Conservation (phyloP, 2,329 filamentous ascomycete genomes). For the Sclerotinia trifoliorum region DNA sequence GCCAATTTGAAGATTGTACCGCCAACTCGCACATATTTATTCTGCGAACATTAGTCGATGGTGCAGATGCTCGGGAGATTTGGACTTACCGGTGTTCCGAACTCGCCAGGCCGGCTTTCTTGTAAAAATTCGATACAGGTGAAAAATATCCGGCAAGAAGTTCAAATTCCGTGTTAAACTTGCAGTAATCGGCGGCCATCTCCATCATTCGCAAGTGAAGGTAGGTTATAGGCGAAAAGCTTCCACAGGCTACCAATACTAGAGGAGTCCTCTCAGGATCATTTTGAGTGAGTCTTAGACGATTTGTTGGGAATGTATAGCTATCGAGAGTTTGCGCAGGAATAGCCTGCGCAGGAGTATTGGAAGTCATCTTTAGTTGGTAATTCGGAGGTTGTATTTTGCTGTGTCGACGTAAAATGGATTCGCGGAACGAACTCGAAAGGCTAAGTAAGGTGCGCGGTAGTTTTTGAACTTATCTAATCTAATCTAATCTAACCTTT, state of each 20-base stretch:
- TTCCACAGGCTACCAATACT: conserved; percentile 67
- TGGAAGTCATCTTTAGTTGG: conserved; percentile 26
- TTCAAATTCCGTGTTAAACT: conserved; percentile 75
- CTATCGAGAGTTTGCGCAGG: conserved; percentile 34
- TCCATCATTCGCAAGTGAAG: conserved; percentile 85
- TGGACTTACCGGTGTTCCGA: conserved; percentile 61
- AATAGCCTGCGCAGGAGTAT: conserved; percentile 24
- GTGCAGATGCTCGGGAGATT: too few species aligned
- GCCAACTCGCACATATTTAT: conserved; percentile 86
- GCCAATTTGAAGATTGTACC: conserved; percentile 71
- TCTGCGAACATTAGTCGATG: conserved; percentile 40
- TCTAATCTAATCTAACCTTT: too few species aligned
- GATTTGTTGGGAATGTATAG: conserved; percentile 60
- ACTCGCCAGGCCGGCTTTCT: conserved; percentile 75
- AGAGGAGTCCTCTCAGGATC: conserved; percentile 59
- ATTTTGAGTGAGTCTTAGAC: conserved; percentile 56
- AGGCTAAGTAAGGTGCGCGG: too few species aligned
- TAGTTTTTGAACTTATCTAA: too few species aligned
- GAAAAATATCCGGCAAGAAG: conserved; percentile 83
- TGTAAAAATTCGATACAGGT: conserved; percentile 63
- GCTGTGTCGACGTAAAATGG: conserved; percentile 3
- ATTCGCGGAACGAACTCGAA: too few species aligned
- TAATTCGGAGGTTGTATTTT: not conserved
- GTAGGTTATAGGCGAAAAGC: conserved; percentile 73
- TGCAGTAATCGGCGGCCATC: conserved; percentile 69